A percentile compares a stretch with the other conserved stretches of the same genome.
phyloP scores from a whole-genome alignment of 2,329 filamentous ascomycete genomes.

The Gaeumannomyces tritici region DNA sequence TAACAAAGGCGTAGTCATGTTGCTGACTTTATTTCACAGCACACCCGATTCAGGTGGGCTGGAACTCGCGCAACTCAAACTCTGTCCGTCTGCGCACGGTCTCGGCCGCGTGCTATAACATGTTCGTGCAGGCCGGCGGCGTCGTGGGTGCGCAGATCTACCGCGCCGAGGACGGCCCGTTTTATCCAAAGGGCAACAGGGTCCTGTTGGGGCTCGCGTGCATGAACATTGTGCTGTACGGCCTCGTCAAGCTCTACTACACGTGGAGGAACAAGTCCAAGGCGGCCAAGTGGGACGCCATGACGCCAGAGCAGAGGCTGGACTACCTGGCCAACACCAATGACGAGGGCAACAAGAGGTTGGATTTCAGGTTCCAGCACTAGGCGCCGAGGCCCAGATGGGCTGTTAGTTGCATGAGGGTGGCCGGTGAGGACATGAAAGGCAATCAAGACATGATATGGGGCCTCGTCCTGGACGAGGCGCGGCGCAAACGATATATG shows the following conservation, averaged over 20 bases:
- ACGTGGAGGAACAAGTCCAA: constrained; percentile 21
- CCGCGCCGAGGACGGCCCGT: constrained; percentile 27
- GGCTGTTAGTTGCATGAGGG: neutral
- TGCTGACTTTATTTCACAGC: constrained; percentile 13
- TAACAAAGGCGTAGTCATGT: neutral
- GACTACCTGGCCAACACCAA: constrained; percentile 20
- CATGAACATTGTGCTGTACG: constrained; percentile 20
- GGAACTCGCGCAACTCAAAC: constrained; percentile 48
- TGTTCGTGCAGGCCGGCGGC: constrained; percentile 33
- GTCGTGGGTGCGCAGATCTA: constrained; percentile 32
- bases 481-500: neutral
- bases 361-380: constrained; percentile 22
- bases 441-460: neutral
- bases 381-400: constrained; percentile 5
- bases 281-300: constrained; percentile 17
- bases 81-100: constrained; percentile 53
- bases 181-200: constrained; percentile 45
- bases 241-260: constrained; percentile 21
- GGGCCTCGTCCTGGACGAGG: neutral
- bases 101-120: constrained; percentile 54
- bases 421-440: neutral
- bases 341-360: constrained; percentile 21
- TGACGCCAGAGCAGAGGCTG: constrained; percentile 19
- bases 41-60: constrained; percentile 37
- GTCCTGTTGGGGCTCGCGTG: constrained; percentile 38